Conservation (phyloP, 805 yeast species). For the Wickerhamiella occidentalis region DNA sequence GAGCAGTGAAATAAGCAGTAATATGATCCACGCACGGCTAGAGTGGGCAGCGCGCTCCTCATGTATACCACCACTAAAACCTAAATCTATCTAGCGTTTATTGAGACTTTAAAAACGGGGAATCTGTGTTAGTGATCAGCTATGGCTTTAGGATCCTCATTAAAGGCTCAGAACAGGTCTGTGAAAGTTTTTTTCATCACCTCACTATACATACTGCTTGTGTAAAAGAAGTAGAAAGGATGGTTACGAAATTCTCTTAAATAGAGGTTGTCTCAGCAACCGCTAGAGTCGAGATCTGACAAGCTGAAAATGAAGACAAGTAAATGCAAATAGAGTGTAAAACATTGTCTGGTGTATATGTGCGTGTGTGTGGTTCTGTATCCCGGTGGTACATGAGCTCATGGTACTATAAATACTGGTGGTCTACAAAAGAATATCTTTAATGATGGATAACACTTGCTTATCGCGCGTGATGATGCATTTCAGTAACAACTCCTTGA, state of each 20-base stretch:
- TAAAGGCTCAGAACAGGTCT: slow-evolving; percentile 12
- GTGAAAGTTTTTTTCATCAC: slow-evolving; percentile 12
- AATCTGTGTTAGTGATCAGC: slow-evolving; percentile 11
- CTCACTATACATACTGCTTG: slow-evolving; percentile 8
- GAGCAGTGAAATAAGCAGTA: too few relatives aligned
- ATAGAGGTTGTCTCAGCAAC: neutral
- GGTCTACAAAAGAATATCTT: slow-evolving; percentile 10
- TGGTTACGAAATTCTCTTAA: neutral
- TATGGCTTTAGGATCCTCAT: slow-evolving; percentile 12
- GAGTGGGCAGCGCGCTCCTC: too few relatives aligned
- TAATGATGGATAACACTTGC: slow-evolving; percentile 10
- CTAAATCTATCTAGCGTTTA: too few relatives aligned
- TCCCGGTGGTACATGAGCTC: too few relatives aligned
- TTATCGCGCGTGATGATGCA: slow-evolving; percentile 14
- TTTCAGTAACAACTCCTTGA: slow-evolving; percentile 9
- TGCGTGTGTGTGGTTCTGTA: too few relatives aligned
- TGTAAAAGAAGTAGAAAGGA: neutral
- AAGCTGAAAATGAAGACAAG: too few relatives aligned
- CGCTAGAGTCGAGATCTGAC: too few relatives aligned
- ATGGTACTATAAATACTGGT: neutral
- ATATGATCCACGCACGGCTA: too few relatives aligned
- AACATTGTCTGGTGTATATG: too few relatives aligned
- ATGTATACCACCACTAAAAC: too few relatives aligned
- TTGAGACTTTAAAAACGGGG: too few relatives aligned
- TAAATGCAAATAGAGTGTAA: too few relatives aligned